Evolutionary conservation across 1,284 basidiomycete species (phyloP), one percentile per base, ranked within the genome.

Genomic region (Tilletia horrida): DNA sequence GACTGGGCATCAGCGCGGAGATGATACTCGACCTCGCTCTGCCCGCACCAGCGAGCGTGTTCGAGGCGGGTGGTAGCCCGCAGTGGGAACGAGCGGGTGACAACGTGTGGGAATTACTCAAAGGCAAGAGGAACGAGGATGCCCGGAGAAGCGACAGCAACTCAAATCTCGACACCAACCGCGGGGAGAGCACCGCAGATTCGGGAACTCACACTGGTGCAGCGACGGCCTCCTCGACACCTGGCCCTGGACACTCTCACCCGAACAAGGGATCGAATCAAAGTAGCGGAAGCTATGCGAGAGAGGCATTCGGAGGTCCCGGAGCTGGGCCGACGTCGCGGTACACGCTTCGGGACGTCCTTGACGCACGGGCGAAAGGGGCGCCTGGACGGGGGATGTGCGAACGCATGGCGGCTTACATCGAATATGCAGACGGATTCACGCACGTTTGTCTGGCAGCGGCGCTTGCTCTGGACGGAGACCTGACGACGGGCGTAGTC

Each of bases 371-470:
- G 3, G 66, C 69, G 13, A 59, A 63, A 14, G 52, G 57, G 29
- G 13, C 25, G 55, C n/a, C 47, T 48, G n/a, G 1, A 52, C 65
- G 29, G 23, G 50, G 50, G 50, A 45, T 70, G 29, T 62, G 66
- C 47, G 61, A 69, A 29, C 62, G 65, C 16, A 68, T 74, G 62
- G 65, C 68, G 23, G 63, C 66, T 9, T 69, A 73, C 55, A 75
- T 77, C 55, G 75, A 76, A 63, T 67, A 68, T n/a, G 68, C 73
- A 44, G 76, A 77, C 64, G 72, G 71, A 29, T 77, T 77, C 42
- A 74, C 76, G 23, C 75, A 77, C 21, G 72, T 75, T n/a, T 71
- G 72, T 23, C 69, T 77, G 1, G 69, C 70, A 7, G 74, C 75
- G 13, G 74, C 75, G 2, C 72, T 77, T 64, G 76, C 74, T 31